Base-by-base conservation (phyloP, 306 rosid genomes). In the Adenanthera pavonina region DNA sequence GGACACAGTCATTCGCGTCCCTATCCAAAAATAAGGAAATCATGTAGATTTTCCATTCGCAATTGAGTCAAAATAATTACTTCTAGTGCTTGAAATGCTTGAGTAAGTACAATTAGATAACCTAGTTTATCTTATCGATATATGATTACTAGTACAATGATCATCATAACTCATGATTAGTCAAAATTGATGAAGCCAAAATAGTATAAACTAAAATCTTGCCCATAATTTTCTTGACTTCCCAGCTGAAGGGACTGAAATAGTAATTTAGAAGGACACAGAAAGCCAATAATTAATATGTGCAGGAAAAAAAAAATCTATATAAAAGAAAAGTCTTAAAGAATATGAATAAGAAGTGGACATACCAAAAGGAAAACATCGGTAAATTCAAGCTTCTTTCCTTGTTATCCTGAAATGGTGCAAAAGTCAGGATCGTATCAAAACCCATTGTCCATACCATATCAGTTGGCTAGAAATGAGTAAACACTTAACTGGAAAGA, bases 381-480 rank as follows among this genome's bases (percentile, higher is more conserved):
- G 11, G 73, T 83, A 73, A 52, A 48, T 60, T 93, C 80, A 95
- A 85, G 96, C 95, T 85, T 95, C 98, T 86, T 90, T 95, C 89
- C 94, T 87, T 20, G 95, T 92, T 88, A 95, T 93, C 93, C 99
- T 95, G 93, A 64, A 69, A 91, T 71, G 2, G 2, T 54, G 79
- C 75, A 75, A 75, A 46, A 67, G 61, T 75, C 49, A 75, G 61
- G 46, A 75, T 17, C 82, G 74, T 48, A 41, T 43, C 74, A 75
- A 46, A 75, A 48, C 33, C 41, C 65, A 84, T 57, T 64, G 41
- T 57, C 69, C 41, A 51, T 19, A 16, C 19, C n/a, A n/a, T n/a
- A n/a, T n/a, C n/a, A 49, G 80, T 30, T 49, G 48, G 15, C 15
- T 3, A 66, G 30, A n/a, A 4, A 64, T 20, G 47, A 59, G 74